These are phyloP conservation scores for Saccharum hybrid DNA, from an alignment of 202 grass and related monocot genomes.

Conservation along the genomic window DNA sequence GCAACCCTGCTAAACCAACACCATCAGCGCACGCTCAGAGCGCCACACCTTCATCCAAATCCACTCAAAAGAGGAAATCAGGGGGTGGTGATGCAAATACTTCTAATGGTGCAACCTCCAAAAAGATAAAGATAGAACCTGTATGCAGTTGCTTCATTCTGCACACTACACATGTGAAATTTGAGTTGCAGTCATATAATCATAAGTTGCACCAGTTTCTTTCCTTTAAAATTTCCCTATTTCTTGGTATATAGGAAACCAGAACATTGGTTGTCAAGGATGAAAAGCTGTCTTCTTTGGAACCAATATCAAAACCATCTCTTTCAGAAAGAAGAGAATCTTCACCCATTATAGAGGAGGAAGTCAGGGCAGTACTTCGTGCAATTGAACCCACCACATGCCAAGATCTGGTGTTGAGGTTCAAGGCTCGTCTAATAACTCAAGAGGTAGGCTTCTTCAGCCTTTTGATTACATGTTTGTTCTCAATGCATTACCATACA, in stretches of 20 bases:
- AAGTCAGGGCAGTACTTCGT: constrained; percentile 67
- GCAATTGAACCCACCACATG: constrained; percentile 42
- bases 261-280: constrained; percentile 50
- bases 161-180: constrained; percentile 11
- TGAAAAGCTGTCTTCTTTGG: constrained; percentile 46
- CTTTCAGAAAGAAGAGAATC: constrained; percentile 16
- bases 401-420: constrained; percentile 66
- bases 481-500: neutral
- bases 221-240: constrained; percentile 27
- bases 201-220: neutral
- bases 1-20: constrained; percentile 54
- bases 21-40: constrained; percentile 31
- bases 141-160: constrained; percentile 58
- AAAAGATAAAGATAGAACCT: constrained; percentile 64
- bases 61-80: constrained; percentile 69
- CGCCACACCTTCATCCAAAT: constrained; percentile 52
- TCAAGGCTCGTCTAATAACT: constrained; percentile 64
- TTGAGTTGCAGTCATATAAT: constrained; percentile 30
- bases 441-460: constrained; percentile 51
- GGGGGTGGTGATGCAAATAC: constrained; percentile 61
- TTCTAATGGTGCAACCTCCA: constrained; percentile 42
- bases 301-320: constrained; percentile 45
- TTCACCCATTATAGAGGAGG: constrained; percentile 69
- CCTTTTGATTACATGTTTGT: constrained; percentile 12
- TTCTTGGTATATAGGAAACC: constrained; percentile 42